Conservation (phyloP, 148 eudicot species). For the Spergularia marina region DNA sequence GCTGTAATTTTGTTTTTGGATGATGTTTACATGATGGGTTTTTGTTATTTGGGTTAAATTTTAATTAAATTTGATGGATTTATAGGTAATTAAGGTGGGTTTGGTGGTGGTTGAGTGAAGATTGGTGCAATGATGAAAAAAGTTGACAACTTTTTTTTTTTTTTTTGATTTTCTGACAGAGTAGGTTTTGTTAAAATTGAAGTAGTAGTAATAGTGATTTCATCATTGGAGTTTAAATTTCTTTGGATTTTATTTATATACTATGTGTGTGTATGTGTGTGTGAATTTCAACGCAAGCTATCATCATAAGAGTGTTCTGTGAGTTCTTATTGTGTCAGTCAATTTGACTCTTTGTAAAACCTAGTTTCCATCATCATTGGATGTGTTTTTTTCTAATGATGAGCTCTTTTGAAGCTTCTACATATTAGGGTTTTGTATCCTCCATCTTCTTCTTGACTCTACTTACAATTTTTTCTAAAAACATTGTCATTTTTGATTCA, state of each 20-base stretch:
- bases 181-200: background rate
- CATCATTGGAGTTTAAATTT: constrained; percentile 13
- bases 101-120: constrained; percentile 22
- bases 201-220: background rate
- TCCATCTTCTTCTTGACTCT: background rate
- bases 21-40: background rate
- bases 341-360: constrained; percentile 26
- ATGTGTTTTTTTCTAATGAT: constrained; percentile 29
- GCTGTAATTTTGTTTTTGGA: background rate
- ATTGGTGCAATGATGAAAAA: constrained; percentile 34
- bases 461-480: background rate
- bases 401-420: constrained; percentile 16
- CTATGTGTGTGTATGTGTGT: background rate
- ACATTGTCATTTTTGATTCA: background rate
- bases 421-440: constrained; percentile 23
- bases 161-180: constrained; percentile 3
- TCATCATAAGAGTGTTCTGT: constrained; percentile 17
- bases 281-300: constrained; percentile 33
- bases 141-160: background rate
- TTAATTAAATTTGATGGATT: background rate
- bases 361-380: constrained; percentile 36
- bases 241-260: background rate
- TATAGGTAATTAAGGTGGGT: constrained; percentile 3
- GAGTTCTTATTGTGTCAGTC: constrained; percentile 16
- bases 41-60: background rate